Evolutionary conservation across 2,329 filamentous ascomycete genomes (phyloP).

Genomic region (Alternaria conjuncta): DNA sequence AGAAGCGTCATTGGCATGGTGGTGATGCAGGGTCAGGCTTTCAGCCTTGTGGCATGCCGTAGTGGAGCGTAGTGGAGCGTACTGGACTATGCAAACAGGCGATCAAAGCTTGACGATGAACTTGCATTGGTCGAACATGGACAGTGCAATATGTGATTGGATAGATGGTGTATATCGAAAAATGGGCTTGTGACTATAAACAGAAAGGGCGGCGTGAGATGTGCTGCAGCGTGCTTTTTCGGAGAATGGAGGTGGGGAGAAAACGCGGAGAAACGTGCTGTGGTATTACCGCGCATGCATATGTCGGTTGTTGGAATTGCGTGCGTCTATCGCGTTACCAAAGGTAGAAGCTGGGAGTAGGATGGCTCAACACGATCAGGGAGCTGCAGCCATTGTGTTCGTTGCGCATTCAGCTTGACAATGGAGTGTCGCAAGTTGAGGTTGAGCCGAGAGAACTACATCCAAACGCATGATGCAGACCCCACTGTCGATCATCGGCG

Average conservation of each 20-base stretch:
- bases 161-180: neutral
- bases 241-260: conserved; percentile 28
- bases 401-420: neutral
- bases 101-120: neutral
- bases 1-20: conserved; percentile 12
- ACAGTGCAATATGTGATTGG: neutral
- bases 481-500: conserved; percentile 11
- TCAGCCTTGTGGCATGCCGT: conserved; percentile 14
- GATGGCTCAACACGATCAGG: accelerated
- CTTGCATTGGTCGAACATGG: neutral
- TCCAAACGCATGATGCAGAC: neutral
- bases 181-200: neutral
- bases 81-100: neutral
- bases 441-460: neutral
- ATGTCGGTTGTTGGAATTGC: conserved; percentile 2
- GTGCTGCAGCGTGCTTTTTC: conserved; percentile 10
- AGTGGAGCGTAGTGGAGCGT: neutral
- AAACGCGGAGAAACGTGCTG: conserved; percentile 18
- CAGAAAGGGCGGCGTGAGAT: conserved; percentile 2
- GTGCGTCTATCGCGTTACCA: neutral
- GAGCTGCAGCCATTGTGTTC: neutral
- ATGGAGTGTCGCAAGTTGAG: neutral
- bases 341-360: neutral
- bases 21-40: conserved; percentile 13
- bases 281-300: conserved; percentile 4